A percentile compares a stretch with the other conserved stretches of the same genome.
Conservation (phyloP, 495 filamentous ascomycete genomes). For the Annulohypoxylon maeteangense region DNA sequence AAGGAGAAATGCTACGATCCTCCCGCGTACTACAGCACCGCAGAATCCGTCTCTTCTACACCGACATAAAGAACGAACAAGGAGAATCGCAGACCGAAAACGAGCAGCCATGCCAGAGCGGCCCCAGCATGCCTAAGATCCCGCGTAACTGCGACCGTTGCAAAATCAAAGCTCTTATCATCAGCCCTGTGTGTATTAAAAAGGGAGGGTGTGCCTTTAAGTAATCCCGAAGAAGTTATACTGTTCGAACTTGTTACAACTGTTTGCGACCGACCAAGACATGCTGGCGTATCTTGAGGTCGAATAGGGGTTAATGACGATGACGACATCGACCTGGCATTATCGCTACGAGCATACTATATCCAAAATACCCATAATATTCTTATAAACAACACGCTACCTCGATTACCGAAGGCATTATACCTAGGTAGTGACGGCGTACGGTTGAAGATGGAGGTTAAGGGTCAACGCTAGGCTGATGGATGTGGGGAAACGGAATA, state of each 20-base stretch:
- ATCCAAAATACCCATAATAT: neutral
- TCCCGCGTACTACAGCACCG: neutral
- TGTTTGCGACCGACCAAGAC: neutral
- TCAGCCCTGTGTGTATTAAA: conserved; percentile 4
- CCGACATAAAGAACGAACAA: neutral
- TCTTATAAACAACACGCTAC: neutral
- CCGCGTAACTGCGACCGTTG: conserved; percentile 11
- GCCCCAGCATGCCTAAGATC: neutral
- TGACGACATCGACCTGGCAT: neutral
- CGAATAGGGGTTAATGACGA: neutral
- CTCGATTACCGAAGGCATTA: neutral
- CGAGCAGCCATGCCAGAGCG: neutral
- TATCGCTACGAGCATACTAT: neutral
- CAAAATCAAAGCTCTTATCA: neutral
- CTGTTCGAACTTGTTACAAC: neutral
- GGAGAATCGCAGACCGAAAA: neutral
- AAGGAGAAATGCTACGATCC: neutral
- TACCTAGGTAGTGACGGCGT: neutral
- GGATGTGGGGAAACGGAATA: neutral
- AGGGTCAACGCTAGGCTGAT: neutral
- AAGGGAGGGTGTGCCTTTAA: conserved; percentile 12
- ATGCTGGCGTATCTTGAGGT: neutral
- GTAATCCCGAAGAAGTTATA: neutral
- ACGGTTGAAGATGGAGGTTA: neutral
- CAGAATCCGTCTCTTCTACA: neutral